phyloP scores from a whole-genome alignment of 768 basidiomycete species.

The Panus rudis region DNA sequence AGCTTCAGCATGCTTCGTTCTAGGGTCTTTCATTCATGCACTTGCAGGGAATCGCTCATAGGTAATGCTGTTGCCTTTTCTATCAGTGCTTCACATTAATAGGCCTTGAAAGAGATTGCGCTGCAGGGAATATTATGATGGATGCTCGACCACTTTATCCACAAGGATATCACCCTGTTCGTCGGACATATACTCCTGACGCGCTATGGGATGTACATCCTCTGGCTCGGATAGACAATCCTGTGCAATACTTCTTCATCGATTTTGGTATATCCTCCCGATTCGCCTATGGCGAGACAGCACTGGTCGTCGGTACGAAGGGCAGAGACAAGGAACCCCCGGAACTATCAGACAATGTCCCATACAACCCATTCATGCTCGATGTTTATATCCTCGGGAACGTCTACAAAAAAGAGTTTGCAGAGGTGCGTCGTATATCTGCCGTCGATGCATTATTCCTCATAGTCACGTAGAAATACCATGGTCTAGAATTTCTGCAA shows the following conservation, averaged over 20 bases:
- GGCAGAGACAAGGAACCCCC: conserved; percentile 19
- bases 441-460: neutral
- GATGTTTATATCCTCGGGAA: conserved; percentile 22
- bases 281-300: neutral
- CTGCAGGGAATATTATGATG: conserved; percentile 13
- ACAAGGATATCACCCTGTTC: conserved; percentile 21
- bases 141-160: conserved; percentile 7
- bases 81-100: neutral
- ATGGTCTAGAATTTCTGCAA: neutral
- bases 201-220: conserved; percentile 26
- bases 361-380: conserved; percentile 20
- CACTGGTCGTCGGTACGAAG: conserved; percentile 9
- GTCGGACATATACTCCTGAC: conserved; percentile 25
- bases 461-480: neutral
- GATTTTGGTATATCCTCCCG: conserved; percentile 9
- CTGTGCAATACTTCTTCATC: conserved; percentile 10
- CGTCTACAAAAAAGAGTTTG: conserved; percentile 6
- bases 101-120: conserved; percentile 7
- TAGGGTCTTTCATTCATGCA: conserved; percentile 15
- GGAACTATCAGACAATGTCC: conserved; percentile 13
- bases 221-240: conserved; percentile 13
- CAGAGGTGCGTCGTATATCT: too few species aligned
- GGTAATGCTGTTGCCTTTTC: conserved; percentile 3
- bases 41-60: conserved; percentile 10
- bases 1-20: too few species aligned